Percentiles rank a stretch among this genome's conserved stretches.
Conservation (phyloP, 805 yeast species). For the Tetrapisispora taiwanensis region DNA sequence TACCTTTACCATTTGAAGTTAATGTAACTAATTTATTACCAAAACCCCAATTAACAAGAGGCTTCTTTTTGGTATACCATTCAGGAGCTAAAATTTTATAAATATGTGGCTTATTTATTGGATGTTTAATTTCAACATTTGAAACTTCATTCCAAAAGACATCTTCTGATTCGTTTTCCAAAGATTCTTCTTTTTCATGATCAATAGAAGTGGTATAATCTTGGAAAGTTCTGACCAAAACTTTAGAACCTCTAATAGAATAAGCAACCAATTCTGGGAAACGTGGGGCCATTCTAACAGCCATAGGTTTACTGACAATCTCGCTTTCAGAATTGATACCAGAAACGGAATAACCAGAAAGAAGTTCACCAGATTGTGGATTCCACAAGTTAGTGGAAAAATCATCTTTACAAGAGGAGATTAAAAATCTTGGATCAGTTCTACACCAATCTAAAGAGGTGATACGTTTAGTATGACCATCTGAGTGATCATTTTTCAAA, state of each 20-base stretch:
- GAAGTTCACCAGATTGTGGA: conserved; percentile 57
- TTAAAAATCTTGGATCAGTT: conserved; percentile 63
- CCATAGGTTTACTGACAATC: conserved; percentile 1
- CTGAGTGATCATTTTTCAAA: conserved; percentile 22
- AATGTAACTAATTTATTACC: conserved; percentile 78
- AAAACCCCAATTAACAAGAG: conserved; percentile 72
- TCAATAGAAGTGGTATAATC: conserved; percentile 35
- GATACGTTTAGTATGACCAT: conserved; percentile 81
- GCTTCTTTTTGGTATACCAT: conserved; percentile 70
- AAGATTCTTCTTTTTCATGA: conserved; percentile 12
- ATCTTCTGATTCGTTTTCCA: conserved; percentile 39
- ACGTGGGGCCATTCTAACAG: conserved; percentile 60
- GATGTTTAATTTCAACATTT: conserved; percentile 56
- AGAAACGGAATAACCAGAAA: conserved; percentile 73
- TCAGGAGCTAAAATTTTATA: conserved; percentile 66
- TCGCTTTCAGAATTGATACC: conserved; percentile 12
- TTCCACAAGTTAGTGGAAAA: conserved; percentile 75
- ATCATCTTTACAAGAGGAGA: conserved; percentile 88
- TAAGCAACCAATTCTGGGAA: conserved; percentile 85
- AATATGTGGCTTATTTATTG: conserved; percentile 56
- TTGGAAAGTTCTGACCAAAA: conserved; percentile 75
- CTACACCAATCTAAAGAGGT: conserved; percentile 88
- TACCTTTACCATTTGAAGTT: conserved; percentile 32
- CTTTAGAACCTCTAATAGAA: conserved; percentile 76
- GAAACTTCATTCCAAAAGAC: conserved; percentile 81